A percentile compares a stretch with the other conserved stretches of the same genome.
phyloP scores from a whole-genome alignment of 1,139 yeast genomes.

The Suhomyces choctaworum region DNA sequence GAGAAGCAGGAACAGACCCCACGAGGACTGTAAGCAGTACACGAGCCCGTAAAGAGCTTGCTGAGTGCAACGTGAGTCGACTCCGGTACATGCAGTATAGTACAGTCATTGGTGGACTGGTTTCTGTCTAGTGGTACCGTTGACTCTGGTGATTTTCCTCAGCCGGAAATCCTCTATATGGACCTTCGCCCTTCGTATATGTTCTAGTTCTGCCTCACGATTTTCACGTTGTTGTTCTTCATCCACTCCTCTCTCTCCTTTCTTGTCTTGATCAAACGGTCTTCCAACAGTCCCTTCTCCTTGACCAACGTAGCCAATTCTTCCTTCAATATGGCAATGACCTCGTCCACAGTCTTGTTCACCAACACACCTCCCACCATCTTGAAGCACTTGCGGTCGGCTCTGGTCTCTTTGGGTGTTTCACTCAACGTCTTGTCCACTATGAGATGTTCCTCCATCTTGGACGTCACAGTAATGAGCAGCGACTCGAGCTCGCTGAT shows the following conservation, averaged over 20 bases:
- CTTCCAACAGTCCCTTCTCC: constrained; percentile 46
- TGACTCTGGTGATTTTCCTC: too few species aligned
- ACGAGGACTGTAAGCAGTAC: too few species aligned
- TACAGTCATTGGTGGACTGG: too few species aligned
- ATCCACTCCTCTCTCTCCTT: constrained; percentile 69
- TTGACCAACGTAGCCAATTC: constrained; percentile 45
- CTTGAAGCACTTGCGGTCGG: constrained; percentile 77
- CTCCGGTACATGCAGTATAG: too few species aligned
- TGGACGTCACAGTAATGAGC: constrained; percentile 48
- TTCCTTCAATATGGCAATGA: constrained; percentile 61
- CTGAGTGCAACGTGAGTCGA: too few species aligned
- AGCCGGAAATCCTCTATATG: too few species aligned
- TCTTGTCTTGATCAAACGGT: constrained; percentile 47
- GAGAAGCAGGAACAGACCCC: too few species aligned
- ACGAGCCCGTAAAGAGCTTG: too few species aligned
- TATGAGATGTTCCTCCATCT: constrained; percentile 43
- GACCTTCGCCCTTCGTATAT: too few species aligned
- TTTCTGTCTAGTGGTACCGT: too few species aligned
- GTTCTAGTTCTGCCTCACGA: constrained; percentile 38
- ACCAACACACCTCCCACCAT: constrained; percentile 94
- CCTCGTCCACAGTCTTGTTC: constrained; percentile 78
- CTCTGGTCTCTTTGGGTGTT: constrained; percentile 49
- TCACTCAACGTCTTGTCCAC: constrained; percentile 50
- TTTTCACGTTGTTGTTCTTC: constrained; percentile 63
- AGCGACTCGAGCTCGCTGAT: constrained; percentile 59